A percentile compares a stretch with the other conserved stretches of the same genome.
Conservation (phyloP, 2,329 filamentous ascomycete genomes). For the Xylaria sp. region DNA sequence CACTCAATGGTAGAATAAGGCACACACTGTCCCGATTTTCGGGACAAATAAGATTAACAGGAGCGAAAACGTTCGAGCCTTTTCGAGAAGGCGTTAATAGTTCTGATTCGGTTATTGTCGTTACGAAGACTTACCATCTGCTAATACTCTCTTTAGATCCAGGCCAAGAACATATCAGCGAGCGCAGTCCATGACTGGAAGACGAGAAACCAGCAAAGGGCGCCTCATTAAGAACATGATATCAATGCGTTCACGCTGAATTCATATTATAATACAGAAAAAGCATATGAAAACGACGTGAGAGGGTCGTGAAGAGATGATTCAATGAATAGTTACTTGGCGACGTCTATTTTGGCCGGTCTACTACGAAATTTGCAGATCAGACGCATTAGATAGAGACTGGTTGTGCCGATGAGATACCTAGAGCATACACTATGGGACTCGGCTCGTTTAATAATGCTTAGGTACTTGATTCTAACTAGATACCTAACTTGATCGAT, state of each 20-base stretch:
- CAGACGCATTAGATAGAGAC: neutral
- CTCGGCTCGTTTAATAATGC: neutral
- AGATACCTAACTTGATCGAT: too few species aligned
- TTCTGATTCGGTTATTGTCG: neutral
- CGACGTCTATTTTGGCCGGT: too few species aligned
- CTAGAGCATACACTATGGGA: neutral
- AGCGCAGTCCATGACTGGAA: slow-evolving; percentile 31
- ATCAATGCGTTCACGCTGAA: neutral
- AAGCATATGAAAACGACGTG: too few species aligned
- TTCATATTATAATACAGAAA: too few species aligned
- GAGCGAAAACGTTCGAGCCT: neutral
- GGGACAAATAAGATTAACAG: neutral
- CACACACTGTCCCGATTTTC: neutral
- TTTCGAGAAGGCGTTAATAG: neutral
- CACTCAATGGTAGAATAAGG: neutral
- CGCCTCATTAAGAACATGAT: neutral
- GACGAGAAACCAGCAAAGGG: slow-evolving; percentile 9
- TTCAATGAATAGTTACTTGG: too few species aligned
- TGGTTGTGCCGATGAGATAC: neutral
- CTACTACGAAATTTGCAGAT: neutral
- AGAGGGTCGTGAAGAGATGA: too few species aligned
- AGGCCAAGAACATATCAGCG: slow-evolving; percentile 29
- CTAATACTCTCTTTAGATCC: slow-evolving; percentile 27
- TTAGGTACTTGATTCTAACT: neutral
- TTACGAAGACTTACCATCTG: neutral